Conservation (phyloP, 768 basidiomycete genomes). For the Lactifluus hygrophoroides region DNA sequence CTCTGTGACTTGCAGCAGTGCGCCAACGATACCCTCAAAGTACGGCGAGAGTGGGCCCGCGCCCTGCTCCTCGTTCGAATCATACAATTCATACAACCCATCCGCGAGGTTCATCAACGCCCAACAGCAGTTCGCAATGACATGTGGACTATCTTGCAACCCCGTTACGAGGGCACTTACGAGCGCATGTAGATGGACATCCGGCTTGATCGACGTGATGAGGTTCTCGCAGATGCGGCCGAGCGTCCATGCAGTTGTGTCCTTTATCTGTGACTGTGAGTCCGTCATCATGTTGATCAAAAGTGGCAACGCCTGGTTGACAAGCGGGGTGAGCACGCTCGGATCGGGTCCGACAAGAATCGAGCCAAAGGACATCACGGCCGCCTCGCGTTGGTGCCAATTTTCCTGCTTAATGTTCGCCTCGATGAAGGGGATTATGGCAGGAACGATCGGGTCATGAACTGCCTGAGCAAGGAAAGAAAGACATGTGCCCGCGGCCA, state of each 20-base stretch:
- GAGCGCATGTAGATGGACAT: slow-evolving; percentile 77
- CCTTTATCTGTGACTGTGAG: slow-evolving; percentile 77
- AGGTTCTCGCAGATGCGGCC: slow-evolving; percentile 91
- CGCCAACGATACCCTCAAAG: slow-evolving; percentile 79
- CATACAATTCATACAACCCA: slow-evolving; percentile 70
- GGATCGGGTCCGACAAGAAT: slow-evolving; percentile 97
- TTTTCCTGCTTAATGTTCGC: slow-evolving; percentile 85
- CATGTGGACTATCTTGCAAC: slow-evolving; percentile 71
- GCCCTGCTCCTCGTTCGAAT: slow-evolving; percentile 43
- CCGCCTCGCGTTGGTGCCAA: slow-evolving; percentile 95
- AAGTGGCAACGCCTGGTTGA: slow-evolving; percentile 87
- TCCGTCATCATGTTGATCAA: slow-evolving; percentile 96
- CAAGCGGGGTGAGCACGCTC: slow-evolving; percentile 76
- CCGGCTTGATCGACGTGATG: slow-evolving; percentile 78
- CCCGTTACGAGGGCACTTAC: slow-evolving; percentile 77
- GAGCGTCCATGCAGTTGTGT: slow-evolving; percentile 96
- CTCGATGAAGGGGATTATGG: slow-evolving; percentile 97
- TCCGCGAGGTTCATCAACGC: slow-evolving; percentile 92
- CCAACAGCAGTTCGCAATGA: slow-evolving; percentile 93
- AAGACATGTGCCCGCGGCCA: slow-evolving; percentile 93
- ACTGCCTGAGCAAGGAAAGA: slow-evolving; percentile 84
- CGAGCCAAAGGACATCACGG: slow-evolving; percentile 96
- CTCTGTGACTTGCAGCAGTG: slow-evolving; percentile 80
- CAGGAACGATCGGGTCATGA: slow-evolving; percentile 81
- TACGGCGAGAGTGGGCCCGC: slow-evolving; percentile 76